Evolutionary conservation across 2,329 filamentous ascomycete genomes (phyloP).

Genomic region (Septoria linicola): DNA sequence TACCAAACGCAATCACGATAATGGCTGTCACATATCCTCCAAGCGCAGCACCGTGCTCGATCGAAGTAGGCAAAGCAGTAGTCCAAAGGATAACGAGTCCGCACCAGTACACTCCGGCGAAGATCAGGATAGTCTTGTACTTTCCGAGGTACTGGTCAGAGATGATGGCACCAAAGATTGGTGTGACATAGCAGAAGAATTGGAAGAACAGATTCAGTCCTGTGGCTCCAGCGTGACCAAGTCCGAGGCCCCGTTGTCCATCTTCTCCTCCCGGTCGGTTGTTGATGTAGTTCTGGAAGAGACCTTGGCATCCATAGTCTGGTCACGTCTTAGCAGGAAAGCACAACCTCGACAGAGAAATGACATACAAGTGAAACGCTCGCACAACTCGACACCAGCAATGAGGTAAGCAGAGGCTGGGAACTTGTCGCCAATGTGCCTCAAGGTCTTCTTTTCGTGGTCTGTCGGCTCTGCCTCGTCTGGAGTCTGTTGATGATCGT

Average conservation of each 20-base stretch:
- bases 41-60: constrained; percentile 60
- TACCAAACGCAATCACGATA: constrained; percentile 70
- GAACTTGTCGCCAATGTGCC: constrained; percentile 49
- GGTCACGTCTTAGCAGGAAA: not conserved
- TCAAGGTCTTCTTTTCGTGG: constrained; percentile 44
- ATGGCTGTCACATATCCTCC: constrained; percentile 64
- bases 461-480: constrained; percentile 44
- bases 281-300: constrained; percentile 53
- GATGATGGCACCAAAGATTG: constrained; percentile 49
- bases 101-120: constrained; percentile 61
- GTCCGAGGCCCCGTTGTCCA: constrained; percentile 43
- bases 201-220: constrained; percentile 49
- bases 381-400: constrained; percentile 52
- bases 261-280: constrained; percentile 42
- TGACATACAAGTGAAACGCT: constrained; percentile 45
- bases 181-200: constrained; percentile 51
- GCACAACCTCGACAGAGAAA: not conserved
- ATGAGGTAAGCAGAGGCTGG: constrained; percentile 50
- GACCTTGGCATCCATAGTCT: constrained; percentile 42
- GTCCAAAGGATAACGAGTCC: constrained; percentile 67
- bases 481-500: constrained; percentile 24
- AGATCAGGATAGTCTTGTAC: constrained; percentile 68
- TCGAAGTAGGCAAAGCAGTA: constrained; percentile 63
- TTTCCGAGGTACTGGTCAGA: constrained; percentile 70
- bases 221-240: constrained; percentile 40